These are phyloP conservation scores for Penicillium flavigenum DNA, from an alignment of 495 filamentous ascomycete species.

Conservation along the genomic window DNA sequence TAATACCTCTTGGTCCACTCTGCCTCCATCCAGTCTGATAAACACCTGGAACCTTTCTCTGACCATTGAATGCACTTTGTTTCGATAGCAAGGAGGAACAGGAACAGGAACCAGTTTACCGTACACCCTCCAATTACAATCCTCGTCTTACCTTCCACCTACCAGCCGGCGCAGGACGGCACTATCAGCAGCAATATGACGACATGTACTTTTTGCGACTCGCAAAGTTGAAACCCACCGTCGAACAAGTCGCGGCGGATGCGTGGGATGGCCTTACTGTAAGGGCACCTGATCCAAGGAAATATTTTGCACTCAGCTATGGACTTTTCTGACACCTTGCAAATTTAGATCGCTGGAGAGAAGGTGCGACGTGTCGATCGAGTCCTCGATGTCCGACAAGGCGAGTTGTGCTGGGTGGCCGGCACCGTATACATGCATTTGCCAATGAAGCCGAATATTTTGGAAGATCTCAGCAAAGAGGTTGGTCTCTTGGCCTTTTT, in stretches of 20 bases:
- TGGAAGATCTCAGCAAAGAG: conserved; percentile 92
- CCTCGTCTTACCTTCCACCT: conserved; percentile 72
- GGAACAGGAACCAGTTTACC: conserved; percentile 39
- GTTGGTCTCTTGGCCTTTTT: conserved; percentile 46
- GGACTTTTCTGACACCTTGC: conserved; percentile 5
- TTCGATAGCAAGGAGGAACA: conserved; percentile 42
- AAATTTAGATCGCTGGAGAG: conserved; percentile 68
- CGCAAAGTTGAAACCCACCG: conserved; percentile 78
- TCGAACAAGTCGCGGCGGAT: conserved; percentile 68
- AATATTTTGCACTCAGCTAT: neutral
- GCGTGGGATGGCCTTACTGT: conserved; percentile 75
- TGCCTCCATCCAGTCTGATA: neutral
- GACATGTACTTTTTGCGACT: conserved; percentile 97
- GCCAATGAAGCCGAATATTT: conserved; percentile 93
- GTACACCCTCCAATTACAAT: conserved; percentile 65
- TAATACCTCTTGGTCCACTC: conserved; percentile 16
- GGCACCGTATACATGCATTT: conserved; percentile 98
- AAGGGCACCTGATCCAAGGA: conserved; percentile 14
- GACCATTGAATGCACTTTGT: conserved; percentile 15
- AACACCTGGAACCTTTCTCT: conserved; percentile 12
- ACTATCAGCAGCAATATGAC: conserved; percentile 93
- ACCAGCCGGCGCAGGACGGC: conserved; percentile 62
- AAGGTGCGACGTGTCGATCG: conserved; percentile 70
- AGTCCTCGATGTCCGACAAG: conserved; percentile 93
- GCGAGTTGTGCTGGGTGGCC: conserved; percentile 90